phyloP scores from a whole-genome alignment of 2,329 filamentous ascomycete species.

The Mycosphaerella sp. region DNA sequence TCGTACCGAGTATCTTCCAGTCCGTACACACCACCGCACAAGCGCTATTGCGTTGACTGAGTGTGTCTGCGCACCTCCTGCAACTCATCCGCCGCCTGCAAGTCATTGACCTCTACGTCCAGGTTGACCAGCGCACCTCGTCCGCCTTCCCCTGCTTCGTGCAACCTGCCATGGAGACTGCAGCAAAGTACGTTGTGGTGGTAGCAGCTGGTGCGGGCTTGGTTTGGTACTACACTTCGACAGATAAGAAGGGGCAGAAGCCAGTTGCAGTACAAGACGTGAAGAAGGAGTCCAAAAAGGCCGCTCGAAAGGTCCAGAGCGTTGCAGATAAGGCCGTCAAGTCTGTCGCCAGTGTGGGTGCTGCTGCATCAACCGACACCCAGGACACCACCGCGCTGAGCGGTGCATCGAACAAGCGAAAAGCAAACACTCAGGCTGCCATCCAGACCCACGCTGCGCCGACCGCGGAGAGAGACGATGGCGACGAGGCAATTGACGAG shows the following conservation, averaged over 20 bases:
- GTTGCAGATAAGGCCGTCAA: constrained; percentile 9
- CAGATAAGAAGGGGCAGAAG: constrained; percentile 11
- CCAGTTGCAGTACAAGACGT: constrained; percentile 4
- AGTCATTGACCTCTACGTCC: not conserved
- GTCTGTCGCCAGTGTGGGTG: not conserved
- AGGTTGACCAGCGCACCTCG: not conserved
- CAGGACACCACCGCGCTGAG: constrained; percentile 5
- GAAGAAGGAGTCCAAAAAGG: constrained; percentile 9
- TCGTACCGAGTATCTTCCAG: not conserved
- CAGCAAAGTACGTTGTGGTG: constrained; percentile 7
- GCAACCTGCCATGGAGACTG: constrained; percentile 4
- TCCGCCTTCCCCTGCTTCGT: not conserved
- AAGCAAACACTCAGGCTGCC: constrained; percentile 24
- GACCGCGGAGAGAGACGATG: constrained; percentile 32
- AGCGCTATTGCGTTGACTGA: not conserved
- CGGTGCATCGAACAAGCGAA: constrained; percentile 31
- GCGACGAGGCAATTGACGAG: constrained; percentile 54
- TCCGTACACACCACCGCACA: not conserved
- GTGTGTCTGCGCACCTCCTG: not conserved
- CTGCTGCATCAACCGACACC: not conserved
- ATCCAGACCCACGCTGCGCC: constrained; percentile 18
- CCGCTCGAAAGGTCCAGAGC: constrained; percentile 10
- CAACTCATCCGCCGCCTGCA: not conserved
- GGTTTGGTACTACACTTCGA: constrained; percentile 12
- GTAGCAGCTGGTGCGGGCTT: constrained; percentile 2